Evolutionary conservation across 768 basidiomycete species (phyloP), one percentile per base, ranked within the genome.

Genomic region (Leucogyrophana mollusca): DNA sequence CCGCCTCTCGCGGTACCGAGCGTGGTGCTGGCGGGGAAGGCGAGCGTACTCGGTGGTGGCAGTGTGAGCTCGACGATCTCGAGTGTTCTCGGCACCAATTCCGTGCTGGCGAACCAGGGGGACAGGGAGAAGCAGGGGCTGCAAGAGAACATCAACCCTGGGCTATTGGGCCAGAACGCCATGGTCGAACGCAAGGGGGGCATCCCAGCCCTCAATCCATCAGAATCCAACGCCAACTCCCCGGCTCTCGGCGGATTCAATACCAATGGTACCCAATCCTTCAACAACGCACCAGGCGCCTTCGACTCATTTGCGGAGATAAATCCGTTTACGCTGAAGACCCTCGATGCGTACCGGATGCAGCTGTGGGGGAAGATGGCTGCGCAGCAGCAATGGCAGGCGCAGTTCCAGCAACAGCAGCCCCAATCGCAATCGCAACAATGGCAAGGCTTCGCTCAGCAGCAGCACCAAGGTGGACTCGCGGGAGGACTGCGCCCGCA

Each of bases 291-390:
- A 58, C 11, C 63, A 49, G 69, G 67, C 33, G 75, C 78, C 1
- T 90, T 93, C 65, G 88, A 92, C 47, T 74, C 81, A 13, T 94
- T 90, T 66, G 73, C 84, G 18, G 91, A 94, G 54, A 61, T 73
- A 52, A 91, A 90, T 53, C 83, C 85, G 10, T 94, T 94, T 66
- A 93, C 87, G 3, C 79, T 94, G 74, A 93, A 91, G 73, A 82
- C 79, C 2, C 71, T 94, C 54, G 92, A 94, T 67, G 79, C 83
- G 61, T 86, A 86, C 61, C 79, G 93, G 34, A 93, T 93, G 88
- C 93, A 95, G 51, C 73, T 96, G 0, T 95, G 93, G 94, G 80
- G 84, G 25, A 81, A 87, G 68, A 89, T 95, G 82, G 91, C 91
- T 0, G 76, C 82, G 24, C 90, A 91, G 54, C 86, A 80, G 44